Base-by-base conservation (phyloP, 2,329 filamentous ascomycete genomes). In the Alternaria metachromatica region DNA sequence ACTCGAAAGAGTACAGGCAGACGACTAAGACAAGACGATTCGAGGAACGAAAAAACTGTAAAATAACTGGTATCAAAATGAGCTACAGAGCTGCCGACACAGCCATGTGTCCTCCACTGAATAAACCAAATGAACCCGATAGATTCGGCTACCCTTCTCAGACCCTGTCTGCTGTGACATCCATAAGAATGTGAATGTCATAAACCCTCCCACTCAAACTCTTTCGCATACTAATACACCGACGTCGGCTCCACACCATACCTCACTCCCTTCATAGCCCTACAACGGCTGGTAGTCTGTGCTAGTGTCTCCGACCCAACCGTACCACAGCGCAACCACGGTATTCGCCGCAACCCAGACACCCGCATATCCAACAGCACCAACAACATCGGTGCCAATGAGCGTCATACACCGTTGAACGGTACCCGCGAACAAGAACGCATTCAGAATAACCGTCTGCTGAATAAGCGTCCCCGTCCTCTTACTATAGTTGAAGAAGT, bases 341-440 rank as follows among this genome's bases (percentile, higher is more conserved):
- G 86, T 76, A 4, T 88, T 86, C 7, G 90, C 91, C 21, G 85
- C 72, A n/a, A 87, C 87, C 93, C 93, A 97, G 37, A 95, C 84
- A 21, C 83, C 83, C 2, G 92, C 89, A 84, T 94, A 98, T 0
- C 86, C 87, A 4, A 84, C 81, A 2, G 94, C 92, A 11, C 94
- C 95, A 1, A 83, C 71, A 5, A 87, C 66, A 72, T 94, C 91
- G 11, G 93, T 88, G 5, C 92, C 91, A 48, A 88, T 84, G 20
- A 97, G 82, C 0, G 89, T 91, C 58, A 89, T 87, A 23, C 89
- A 87, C 74, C 91, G 87, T 44, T 94, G 81, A 62, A 90, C 88
- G 0, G 86, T 87, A 71, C 87, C 87, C n/a, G 81, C 72, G 9
- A 85, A 76, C 11, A 83, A 74, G 63, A 85, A 80, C 1, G 73